A percentile compares a stretch with the other conserved stretches of the same genome.
Conservation (phyloP, 768 basidiomycete species). For the Jaapia argillacea region DNA sequence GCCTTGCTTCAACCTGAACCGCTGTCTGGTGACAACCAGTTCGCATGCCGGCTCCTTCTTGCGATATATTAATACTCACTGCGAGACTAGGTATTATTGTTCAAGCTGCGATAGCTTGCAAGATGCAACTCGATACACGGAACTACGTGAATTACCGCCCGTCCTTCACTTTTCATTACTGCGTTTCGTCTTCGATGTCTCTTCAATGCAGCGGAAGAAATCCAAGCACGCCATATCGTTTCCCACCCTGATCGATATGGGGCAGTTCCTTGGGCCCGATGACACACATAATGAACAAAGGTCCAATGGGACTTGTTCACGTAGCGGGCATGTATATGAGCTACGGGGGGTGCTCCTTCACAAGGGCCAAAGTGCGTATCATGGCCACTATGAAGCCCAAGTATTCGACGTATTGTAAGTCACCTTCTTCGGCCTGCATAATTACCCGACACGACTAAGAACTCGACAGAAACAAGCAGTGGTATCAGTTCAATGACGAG, state of each 20-base stretch:
- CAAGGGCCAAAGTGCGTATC: constrained; percentile 87
- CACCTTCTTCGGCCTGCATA: background rate
- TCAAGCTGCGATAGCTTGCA: constrained; percentile 61
- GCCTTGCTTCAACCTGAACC: constrained; percentile 58
- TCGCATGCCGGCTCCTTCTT: constrained; percentile 9
- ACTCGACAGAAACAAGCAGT: constrained; percentile 44
- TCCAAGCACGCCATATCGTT: constrained; percentile 76
- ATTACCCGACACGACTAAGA: background rate
- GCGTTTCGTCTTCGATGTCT: constrained; percentile 84
- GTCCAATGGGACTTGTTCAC: background rate
- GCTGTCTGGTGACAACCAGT: constrained; percentile 81
- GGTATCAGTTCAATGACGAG: constrained; percentile 95
- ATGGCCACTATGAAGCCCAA: constrained; percentile 84
- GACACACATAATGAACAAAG: constrained; percentile 5
- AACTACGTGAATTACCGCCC: constrained; percentile 66
- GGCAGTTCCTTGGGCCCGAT: constrained; percentile 33
- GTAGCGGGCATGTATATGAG: constrained; percentile 49
- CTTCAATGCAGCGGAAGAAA: constrained; percentile 78
- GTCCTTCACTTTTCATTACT: constrained; percentile 87
- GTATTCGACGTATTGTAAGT: constrained; percentile 64
- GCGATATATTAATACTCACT: constrained; percentile 1
- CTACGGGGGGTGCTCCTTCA: constrained; percentile 80
- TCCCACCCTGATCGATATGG: constrained; percentile 68
- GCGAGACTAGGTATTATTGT: constrained; percentile 60
- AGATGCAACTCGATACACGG: constrained; percentile 71